Percentiles rank a stretch among this genome's conserved stretches.
These are phyloP conservation scores for Alternaria sp. DNA, from an alignment of 2,329 filamentous ascomycete genomes.

Conservation along the genomic window DNA sequence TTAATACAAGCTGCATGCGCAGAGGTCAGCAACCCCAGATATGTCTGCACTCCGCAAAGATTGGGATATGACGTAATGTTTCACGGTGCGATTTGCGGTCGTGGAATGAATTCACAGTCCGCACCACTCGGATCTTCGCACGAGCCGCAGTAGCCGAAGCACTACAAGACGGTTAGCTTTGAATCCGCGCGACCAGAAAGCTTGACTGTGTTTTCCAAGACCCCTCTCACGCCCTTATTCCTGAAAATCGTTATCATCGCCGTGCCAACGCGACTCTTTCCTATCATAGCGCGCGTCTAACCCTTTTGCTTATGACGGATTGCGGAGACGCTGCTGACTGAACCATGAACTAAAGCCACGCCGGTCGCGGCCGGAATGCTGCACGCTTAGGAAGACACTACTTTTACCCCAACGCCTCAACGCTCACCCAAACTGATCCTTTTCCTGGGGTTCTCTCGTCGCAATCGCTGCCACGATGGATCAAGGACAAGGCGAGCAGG, in stretches of 20 bases:
- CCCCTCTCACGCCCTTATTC: conserved; percentile 1
- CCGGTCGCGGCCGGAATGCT: conserved; percentile 27
- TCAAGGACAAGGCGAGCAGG: conserved; percentile 15
- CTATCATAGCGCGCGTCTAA: conserved; percentile 2
- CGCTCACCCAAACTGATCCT: neutral
- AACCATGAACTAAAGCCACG: conserved; percentile 22
- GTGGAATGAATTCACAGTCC: neutral
- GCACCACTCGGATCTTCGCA: conserved; percentile 2
- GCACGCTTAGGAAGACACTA: conserved; percentile 24
- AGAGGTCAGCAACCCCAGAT: neutral
- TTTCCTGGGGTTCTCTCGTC: neutral
- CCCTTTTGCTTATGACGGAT: conserved; percentile 9
- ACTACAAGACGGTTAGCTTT: neutral
- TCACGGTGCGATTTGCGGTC: neutral
- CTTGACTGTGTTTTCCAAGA: neutral
- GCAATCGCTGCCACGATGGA: conserved; percentile 22
- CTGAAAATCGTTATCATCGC: conserved; percentile 1
- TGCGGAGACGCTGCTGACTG: conserved; percentile 24
- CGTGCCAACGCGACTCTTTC: conserved; percentile 13
- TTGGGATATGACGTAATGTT: conserved; percentile 5
- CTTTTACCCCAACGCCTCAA: conserved; percentile 15
- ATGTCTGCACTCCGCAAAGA: neutral
- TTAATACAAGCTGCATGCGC: neutral
- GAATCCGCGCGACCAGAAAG: neutral
- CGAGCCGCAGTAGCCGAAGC: conserved; percentile 3